Base-by-base conservation (phyloP, 306 rosid genomes). In the Cucurbita ficifolia region DNA sequence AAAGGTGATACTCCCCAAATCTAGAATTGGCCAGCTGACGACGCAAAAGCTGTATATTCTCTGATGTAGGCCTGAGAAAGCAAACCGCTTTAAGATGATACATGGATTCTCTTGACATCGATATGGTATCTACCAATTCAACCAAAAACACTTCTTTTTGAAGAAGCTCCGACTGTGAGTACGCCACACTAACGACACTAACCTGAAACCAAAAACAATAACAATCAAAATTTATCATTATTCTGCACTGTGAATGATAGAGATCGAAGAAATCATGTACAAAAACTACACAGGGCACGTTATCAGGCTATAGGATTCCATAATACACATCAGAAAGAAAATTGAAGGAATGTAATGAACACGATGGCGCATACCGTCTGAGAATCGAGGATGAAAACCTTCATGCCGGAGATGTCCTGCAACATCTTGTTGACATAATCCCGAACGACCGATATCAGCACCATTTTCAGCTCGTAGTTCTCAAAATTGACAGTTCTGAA, bases 351-450 rank as follows among this genome's bases (percentile, higher is more conserved):
- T 1, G 17, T 8, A 10, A 61, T 42, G 76, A 46, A 18, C 42
- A 71, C 29, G 71, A 54, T 7, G 38, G 48, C n/a, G 59, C 36
- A 63, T 83, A 94, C 97, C 91, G 99, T 94, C 69, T 91, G 88
- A 76, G 96, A 89, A 89, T 94, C 99, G 40, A 94, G 96, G 77
- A 94, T 80, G 79, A 94, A 96, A 76, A 91, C 99, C 76, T 91
- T 94, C 99, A 94, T 94, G 86, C 99, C 97, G 54, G 96, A 94
- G 79, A 94, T 94, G 86, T 94, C 99, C 78, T 88, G 96, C 76
- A 94, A 77, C 95, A 94, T 94, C 79, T 97, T 92, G 78, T 84
- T 87, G 55, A 94, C 21, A 81, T 94, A 94, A 72, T 94, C 99
- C 57, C 97, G 95, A 29, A 76, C 96, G 8, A 88, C 84, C 35